These are phyloP conservation scores for Cladosporium sp. DNA, from an alignment of 2,329 filamentous ascomycete species.

Conservation along the genomic window DNA sequence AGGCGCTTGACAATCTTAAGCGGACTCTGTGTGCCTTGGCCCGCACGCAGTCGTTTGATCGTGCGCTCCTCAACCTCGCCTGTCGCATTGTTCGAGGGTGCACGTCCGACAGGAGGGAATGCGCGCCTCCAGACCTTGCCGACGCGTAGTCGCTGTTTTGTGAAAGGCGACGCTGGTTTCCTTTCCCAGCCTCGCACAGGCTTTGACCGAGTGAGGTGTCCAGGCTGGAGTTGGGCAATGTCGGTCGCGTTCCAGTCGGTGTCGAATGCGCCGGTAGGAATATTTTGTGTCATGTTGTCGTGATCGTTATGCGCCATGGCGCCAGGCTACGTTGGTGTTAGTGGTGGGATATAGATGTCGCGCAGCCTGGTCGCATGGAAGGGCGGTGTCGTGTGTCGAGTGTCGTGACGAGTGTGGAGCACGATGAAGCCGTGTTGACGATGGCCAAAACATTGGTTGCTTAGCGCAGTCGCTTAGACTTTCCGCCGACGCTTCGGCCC, in stretches of 20 bases:
- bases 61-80: background rate
- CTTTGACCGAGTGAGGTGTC: conserved; percentile 37
- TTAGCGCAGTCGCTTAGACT: background rate
- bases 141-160: conserved; percentile 29
- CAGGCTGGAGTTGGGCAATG: conserved; percentile 38
- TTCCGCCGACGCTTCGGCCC: background rate
- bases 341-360: background rate
- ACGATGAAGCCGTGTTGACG: background rate
- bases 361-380: conserved; percentile 7
- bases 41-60: conserved; percentile 17
- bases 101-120: background rate
- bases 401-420: background rate
- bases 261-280: conserved; percentile 23
- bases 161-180: conserved; percentile 39
- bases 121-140: conserved; percentile 45
- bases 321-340: background rate
- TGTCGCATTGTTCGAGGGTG: conserved; percentile 3
- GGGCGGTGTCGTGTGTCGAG: conserved; percentile 6
- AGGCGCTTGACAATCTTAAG: conserved; percentile 44
- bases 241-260: conserved; percentile 41
- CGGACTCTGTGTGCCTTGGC: conserved; percentile 27
- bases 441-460: background rate
- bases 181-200: conserved; percentile 48
- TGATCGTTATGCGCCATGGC: background rate
- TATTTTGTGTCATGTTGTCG: conserved; percentile 2